Evolutionary conservation across 805 yeast genomes (phyloP).

Genomic region (Sporopachydermia lactativora): DNA sequence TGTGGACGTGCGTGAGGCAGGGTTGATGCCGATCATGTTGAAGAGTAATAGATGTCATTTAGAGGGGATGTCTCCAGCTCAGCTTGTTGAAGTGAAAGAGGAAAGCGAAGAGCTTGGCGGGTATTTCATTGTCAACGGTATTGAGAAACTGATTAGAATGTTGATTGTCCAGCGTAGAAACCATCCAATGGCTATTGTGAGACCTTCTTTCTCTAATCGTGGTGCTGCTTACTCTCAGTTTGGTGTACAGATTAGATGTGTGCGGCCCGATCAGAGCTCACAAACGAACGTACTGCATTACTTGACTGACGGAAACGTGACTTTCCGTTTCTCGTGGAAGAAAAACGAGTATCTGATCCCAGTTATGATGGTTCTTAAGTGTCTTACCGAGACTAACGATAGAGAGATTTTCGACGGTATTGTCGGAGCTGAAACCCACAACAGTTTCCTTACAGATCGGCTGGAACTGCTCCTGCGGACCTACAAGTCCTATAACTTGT

Average conservation of each 20-base stretch:
- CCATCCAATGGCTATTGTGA: constrained; percentile 94
- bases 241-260: constrained; percentile 91
- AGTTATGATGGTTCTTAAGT: constrained; percentile 82
- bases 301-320: constrained; percentile 88
- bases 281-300: constrained; percentile 97
- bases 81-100: constrained; percentile 66
- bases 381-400: constrained; percentile 80
- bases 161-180: constrained; percentile 94
- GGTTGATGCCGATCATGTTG: constrained; percentile 84
- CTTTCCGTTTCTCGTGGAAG: constrained; percentile 94
- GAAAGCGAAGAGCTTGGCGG: constrained; percentile 97
- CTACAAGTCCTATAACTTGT: constrained; percentile 66
- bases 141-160: constrained; percentile 93
- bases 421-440: constrained; percentile 73
- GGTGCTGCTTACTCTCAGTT: constrained; percentile 79
- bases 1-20: constrained; percentile 75
- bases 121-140: constrained; percentile 90
- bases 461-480: constrained; percentile 83
- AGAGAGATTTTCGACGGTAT: constrained; percentile 94
- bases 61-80: constrained; percentile 67
- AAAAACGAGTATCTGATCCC: constrained; percentile 93
- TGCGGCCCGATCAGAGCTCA: constrained; percentile 94
- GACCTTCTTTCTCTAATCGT: constrained; percentile 89
- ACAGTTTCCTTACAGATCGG: constrained; percentile 96
- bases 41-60: constrained; percentile 85